Conservation (phyloP, 169 alveolate species). For the Eimeria zaria region DNA sequence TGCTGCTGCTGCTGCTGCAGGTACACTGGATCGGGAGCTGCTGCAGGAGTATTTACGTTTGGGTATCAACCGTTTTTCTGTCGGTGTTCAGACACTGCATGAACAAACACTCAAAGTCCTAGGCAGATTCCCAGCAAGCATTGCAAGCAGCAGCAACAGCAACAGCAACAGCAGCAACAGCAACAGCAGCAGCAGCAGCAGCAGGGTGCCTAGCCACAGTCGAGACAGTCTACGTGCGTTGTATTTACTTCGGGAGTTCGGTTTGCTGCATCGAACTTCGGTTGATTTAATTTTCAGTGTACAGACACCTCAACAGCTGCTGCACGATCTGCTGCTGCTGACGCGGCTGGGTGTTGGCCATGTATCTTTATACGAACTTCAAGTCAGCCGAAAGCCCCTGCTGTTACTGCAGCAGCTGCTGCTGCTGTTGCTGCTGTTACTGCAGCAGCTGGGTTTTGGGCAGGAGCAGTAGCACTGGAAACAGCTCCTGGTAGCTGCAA, state of each 20-base stretch:
- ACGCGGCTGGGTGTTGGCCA: conserved; percentile 27
- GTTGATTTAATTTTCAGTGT: conserved; percentile 40
- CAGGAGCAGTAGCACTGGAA: not conserved
- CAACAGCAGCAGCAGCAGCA: conserved; percentile 39
- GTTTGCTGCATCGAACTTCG: conserved; percentile 30
- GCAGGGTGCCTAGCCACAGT: conserved; percentile 24
- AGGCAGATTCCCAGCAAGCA: conserved; percentile 39
- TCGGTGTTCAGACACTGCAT: conserved; percentile 53
- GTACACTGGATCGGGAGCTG: conserved; percentile 40
- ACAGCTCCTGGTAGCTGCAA: not conserved
- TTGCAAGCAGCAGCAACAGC: conserved; percentile 25
- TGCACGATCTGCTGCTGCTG: conserved; percentile 14
- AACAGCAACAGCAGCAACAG: conserved; percentile 1
- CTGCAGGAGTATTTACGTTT: not conserved
- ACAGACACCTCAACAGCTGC: conserved; percentile 68
- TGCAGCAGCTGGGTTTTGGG: not conserved
- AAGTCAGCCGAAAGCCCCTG: not conserved
- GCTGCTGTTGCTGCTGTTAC: not conserved
- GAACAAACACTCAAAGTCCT: conserved; percentile 18
- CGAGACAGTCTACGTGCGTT: conserved; percentile 67
- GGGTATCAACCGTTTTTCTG: conserved; percentile 28
- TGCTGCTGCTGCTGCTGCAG: conserved; percentile 56
- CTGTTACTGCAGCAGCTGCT: not conserved
- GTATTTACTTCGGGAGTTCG: conserved; percentile 1
- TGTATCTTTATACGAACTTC: conserved; percentile 39